phyloP scores from a whole-genome alignment of 768 basidiomycete genomes.

The Rubroboletus pulcherrimus region DNA sequence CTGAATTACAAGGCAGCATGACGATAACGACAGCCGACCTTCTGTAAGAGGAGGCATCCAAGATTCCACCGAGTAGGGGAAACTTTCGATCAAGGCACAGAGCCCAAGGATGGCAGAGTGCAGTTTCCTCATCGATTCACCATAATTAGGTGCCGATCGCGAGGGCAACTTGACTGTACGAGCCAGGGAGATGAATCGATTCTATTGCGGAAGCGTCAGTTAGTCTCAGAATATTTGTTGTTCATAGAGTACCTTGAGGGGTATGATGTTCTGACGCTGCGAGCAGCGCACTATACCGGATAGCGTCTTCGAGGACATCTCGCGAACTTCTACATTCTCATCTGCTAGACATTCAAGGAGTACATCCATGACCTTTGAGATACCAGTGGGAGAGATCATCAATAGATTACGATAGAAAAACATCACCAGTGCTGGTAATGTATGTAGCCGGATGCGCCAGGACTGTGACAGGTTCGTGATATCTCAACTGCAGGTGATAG shows the following conservation, averaged over 20 bases:
- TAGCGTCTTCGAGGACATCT: conserved; percentile 83
- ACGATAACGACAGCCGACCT: conserved; percentile 38
- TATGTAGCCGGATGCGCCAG: conserved; percentile 87
- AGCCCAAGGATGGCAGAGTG: conserved; percentile 95
- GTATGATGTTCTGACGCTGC: conserved; percentile 81
- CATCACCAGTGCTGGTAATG: conserved; percentile 81
- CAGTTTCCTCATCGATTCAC: conserved; percentile 65
- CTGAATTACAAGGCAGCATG: neutral
- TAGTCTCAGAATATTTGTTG: neutral
- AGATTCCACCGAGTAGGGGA: conserved; percentile 91
- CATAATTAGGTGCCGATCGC: conserved; percentile 66
- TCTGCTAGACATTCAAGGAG: conserved; percentile 81
- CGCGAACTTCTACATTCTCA: conserved; percentile 90
- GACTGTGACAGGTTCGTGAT: conserved; percentile 46
- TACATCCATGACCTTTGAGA: conserved; percentile 75
- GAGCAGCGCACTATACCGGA: conserved; percentile 87
- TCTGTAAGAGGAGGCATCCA: conserved; percentile 87
- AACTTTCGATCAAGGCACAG: conserved; percentile 89
- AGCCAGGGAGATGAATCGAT: conserved; percentile 72
- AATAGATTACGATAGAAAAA: conserved; percentile 90
- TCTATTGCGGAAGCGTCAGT: conserved; percentile 39
- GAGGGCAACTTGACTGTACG: conserved; percentile 61
- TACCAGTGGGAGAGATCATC: conserved; percentile 62
- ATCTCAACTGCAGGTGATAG: conserved; percentile 1
- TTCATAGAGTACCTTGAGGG: conserved; percentile 59